Percentiles rank a stretch among this genome's conserved stretches.
Conservation (phyloP, 2,329 filamentous ascomycete genomes). For the Exophiala sideris region DNA sequence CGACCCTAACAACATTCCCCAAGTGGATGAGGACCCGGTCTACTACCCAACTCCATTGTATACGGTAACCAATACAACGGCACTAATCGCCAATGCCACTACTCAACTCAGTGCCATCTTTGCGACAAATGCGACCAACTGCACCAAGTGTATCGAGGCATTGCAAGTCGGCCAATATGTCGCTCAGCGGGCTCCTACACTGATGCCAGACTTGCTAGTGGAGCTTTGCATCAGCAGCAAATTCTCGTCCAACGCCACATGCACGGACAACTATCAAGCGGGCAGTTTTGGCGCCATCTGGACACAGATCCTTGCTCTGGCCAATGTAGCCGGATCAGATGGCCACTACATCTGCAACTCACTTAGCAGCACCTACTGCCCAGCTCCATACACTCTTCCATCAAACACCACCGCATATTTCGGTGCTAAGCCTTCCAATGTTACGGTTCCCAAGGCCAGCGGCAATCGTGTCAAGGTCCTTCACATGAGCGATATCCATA, state of each 20-base stretch:
- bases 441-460: slow-evolving; percentile 45
- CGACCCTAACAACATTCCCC: slow-evolving; percentile 51
- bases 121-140: slow-evolving; percentile 41
- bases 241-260: slow-evolving; percentile 48
- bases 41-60: slow-evolving; percentile 48
- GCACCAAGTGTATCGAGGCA: slow-evolving; percentile 53
- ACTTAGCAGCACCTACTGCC: slow-evolving; percentile 49
- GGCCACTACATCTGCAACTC: slow-evolving; percentile 57
- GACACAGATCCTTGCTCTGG: slow-evolving; percentile 55
- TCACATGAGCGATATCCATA: slow-evolving; percentile 55
- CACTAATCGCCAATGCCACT: slow-evolving; percentile 34
- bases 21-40: slow-evolving; percentile 48
- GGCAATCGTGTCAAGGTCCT: slow-evolving; percentile 55
- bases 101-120: slow-evolving; percentile 48
- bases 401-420: slow-evolving; percentile 48
- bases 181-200: slow-evolving; percentile 48
- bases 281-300: slow-evolving; percentile 53
- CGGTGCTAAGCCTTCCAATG: slow-evolving; percentile 52
- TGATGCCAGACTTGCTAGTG: slow-evolving; percentile 52
- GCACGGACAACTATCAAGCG: slow-evolving; percentile 47
- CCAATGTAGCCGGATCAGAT: slow-evolving; percentile 53
- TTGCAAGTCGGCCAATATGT: slow-evolving; percentile 51
- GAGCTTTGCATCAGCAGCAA: slow-evolving; percentile 48
- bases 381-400: slow-evolving; percentile 42
- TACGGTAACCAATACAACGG: slow-evolving; percentile 39